phyloP scores from a whole-genome alignment of 345 rosid genomes.

The Gynandropsis gynandra region DNA sequence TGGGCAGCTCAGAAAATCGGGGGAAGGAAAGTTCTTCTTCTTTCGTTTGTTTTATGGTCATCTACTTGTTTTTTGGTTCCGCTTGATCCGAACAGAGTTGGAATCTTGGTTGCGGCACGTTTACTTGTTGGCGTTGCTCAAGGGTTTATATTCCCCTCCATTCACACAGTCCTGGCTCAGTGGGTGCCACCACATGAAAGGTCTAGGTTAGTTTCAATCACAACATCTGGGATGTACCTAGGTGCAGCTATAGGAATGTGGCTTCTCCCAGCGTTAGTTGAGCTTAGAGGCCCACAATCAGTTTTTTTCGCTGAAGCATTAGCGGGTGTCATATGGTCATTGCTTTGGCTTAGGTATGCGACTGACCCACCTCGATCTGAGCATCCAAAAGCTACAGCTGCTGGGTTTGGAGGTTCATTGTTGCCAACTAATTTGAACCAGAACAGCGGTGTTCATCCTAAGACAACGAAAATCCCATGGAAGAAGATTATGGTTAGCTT shows the following conservation, averaged over 20 bases:
- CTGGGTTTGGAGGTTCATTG: slow-evolving; percentile 70
- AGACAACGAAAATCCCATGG: slow-evolving; percentile 72
- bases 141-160: slow-evolving; percentile 95
- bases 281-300: slow-evolving; percentile 75
- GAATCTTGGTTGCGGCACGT: slow-evolving; percentile 60
- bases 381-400: slow-evolving; percentile 84
- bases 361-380: slow-evolving; percentile 88
- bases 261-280: slow-evolving; percentile 80
- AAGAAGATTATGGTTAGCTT: slow-evolving; percentile 60
- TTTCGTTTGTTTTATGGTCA: slow-evolving; percentile 87
- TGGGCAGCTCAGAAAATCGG: slow-evolving; percentile 96
- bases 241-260: slow-evolving; percentile 99
- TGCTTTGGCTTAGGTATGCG: slow-evolving; percentile 77
- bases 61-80: slow-evolving; percentile 80
- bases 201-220: slow-evolving; percentile 90
- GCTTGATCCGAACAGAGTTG: slow-evolving; percentile 67
- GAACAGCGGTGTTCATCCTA: slow-evolving; percentile 43
- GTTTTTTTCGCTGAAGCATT: slow-evolving; percentile 87
- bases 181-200: slow-evolving; percentile 99
- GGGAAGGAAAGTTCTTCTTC: slow-evolving; percentile 79
- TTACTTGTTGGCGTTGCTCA: slow-evolving; percentile 97
- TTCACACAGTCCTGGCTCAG: slow-evolving; percentile 92
- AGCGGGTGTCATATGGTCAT: slow-evolving; percentile 75
- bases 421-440: slow-evolving; percentile 61
- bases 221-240: slow-evolving; percentile 93